Evolutionary conservation across 2,329 filamentous ascomycete species (phyloP).

Genomic region (Colletotrichum simmondsii): DNA sequence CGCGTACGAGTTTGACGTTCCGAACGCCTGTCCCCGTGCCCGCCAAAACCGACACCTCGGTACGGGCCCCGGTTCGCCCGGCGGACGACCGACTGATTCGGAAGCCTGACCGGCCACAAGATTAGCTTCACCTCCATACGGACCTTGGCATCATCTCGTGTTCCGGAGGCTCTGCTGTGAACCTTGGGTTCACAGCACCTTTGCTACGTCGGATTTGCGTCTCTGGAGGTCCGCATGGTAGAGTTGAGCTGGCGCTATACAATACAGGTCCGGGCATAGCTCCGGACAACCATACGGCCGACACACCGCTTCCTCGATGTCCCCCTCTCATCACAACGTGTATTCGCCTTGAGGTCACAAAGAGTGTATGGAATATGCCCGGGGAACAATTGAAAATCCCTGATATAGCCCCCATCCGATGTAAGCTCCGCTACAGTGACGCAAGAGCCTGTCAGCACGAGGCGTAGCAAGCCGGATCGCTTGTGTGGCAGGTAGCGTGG

Average conservation of each 20-base stretch:
- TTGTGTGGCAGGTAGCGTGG: neutral
- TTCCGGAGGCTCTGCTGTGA: neutral
- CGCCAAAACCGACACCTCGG: neutral
- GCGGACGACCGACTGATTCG: conserved; percentile 23
- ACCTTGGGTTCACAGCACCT: neutral
- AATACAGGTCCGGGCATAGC: too few relatives aligned
- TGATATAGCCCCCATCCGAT: neutral
- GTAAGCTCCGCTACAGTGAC: neutral
- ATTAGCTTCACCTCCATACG: conserved; percentile 1
- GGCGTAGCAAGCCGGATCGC: neutral
- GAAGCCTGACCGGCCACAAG: conserved; percentile 15
- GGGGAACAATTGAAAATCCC: neutral
- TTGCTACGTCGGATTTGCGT: neutral
- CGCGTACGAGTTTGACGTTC: neutral
- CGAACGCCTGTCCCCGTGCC: neutral
- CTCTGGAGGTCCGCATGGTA: neutral
- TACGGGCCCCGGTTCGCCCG: conserved; percentile 4
- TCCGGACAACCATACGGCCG: neutral
- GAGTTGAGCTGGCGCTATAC: too few relatives aligned
- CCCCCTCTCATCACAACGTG: neutral
- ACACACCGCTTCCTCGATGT: neutral
- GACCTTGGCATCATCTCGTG: neutral
- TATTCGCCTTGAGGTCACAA: too few relatives aligned
- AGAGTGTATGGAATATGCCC: neutral
- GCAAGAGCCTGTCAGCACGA: neutral